Percentiles rank a stretch among this genome's conserved stretches.
These are phyloP conservation scores for Papiliotrema flavescens DNA, from an alignment of 1,284 basidiomycete species.

Conservation along the genomic window DNA sequence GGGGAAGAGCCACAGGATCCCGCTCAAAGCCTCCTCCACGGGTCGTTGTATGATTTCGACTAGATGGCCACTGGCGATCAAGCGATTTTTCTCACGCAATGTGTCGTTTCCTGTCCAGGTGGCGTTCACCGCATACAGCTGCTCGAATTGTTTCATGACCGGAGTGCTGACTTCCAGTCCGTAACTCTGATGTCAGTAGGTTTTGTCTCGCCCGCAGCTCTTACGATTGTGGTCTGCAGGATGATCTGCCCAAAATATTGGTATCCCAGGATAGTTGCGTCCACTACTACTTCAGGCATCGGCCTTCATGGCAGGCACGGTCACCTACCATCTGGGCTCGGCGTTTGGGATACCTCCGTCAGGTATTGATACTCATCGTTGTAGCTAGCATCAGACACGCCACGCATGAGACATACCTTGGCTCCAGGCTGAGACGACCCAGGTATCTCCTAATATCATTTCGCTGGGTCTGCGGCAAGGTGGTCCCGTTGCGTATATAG, in stretches of 20 bases:
- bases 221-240: slow-evolving; percentile 15
- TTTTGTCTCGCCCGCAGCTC: background rate
- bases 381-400: slow-evolving; percentile 6
- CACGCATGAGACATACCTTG: slow-evolving; percentile 7
- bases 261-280: background rate
- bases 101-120: slow-evolving; percentile 11
- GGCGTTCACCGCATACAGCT: slow-evolving; percentile 18
- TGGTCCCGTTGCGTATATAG: background rate
- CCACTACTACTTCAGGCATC: slow-evolving; percentile 4
- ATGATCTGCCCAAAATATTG: too few relatives aligned
- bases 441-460: background rate
- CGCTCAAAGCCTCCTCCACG: slow-evolving; percentile 15
- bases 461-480: background rate
- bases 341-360: too few relatives aligned
- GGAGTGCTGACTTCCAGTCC: slow-evolving; percentile 18
- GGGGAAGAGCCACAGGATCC: slow-evolving; percentile 32
- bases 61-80: slow-evolving; percentile 10
- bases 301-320: too few relatives aligned
- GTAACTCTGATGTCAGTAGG: slow-evolving; percentile 15
- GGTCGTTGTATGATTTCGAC: slow-evolving; percentile 15
- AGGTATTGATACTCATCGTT: slow-evolving; percentile 3
- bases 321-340: too few relatives aligned
- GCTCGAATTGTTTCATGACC: slow-evolving; percentile 9
- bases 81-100: background rate
- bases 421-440: slow-evolving; percentile 14